phyloP scores from a whole-genome alignment of 2,329 filamentous ascomycete species.

The Gliomastix tumulicola region DNA sequence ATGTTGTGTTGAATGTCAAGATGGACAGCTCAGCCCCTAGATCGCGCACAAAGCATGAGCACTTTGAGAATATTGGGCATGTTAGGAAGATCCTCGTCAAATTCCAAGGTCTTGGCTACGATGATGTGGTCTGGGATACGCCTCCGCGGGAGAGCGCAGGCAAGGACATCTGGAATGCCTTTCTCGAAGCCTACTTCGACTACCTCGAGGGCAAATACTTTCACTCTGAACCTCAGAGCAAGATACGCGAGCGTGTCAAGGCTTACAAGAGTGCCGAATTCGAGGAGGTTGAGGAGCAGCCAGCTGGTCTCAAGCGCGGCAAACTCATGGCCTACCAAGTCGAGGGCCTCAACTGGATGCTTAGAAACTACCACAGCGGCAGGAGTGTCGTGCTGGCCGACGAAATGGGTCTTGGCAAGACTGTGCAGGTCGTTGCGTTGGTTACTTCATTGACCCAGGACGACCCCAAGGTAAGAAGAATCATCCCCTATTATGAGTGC shows the following conservation, averaged over 20 bases:
- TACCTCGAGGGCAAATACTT: constrained; percentile 78
- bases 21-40: constrained; percentile 37
- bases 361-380: constrained; percentile 77
- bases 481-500: neutral
- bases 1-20: constrained; percentile 81
- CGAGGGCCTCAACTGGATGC: constrained; percentile 90
- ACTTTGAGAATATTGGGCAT: constrained; percentile 63
- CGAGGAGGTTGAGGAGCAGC: constrained; percentile 63
- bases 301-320: constrained; percentile 65
- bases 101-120: constrained; percentile 86
- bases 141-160: constrained; percentile 61
- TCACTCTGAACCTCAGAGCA: constrained; percentile 41
- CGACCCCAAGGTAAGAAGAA: constrained; percentile 36
- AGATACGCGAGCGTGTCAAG: constrained; percentile 61
- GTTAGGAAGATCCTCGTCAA: constrained; percentile 77
- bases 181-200: constrained; percentile 76
- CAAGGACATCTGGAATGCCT: constrained; percentile 65
- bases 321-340: constrained; percentile 90
- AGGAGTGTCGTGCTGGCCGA: constrained; percentile 90
- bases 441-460: constrained; percentile 67
- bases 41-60: constrained; percentile 57
- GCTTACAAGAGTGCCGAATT: constrained; percentile 63
- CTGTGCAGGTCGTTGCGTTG: constrained; percentile 83
- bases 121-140: constrained; percentile 84
- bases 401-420: constrained; percentile 98